Base-by-base conservation (phyloP, 208 protist species). In the Blechomonas ayalai region DNA sequence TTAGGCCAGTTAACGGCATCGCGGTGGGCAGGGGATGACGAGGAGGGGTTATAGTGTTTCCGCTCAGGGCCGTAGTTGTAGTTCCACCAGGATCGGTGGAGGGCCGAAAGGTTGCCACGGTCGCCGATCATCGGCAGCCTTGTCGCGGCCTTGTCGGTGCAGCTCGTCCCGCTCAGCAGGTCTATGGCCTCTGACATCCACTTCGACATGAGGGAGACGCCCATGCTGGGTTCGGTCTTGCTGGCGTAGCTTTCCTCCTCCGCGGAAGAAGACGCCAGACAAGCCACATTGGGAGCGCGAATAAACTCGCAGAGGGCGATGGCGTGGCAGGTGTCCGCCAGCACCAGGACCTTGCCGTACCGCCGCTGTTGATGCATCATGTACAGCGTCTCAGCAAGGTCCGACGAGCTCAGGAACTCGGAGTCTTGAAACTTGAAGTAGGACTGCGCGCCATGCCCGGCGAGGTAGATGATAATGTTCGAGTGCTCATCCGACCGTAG, bases 401-500 rank as follows among this genome's bases (percentile, higher is more conserved):
- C 90, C 1, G 51, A 45, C 13, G 72, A 78, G 48, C 62, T 76
- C 36, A 98, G 48, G 57, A 97, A 96, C 59, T 96, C 90, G 3
- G 65, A 62, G 50, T 97, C 95, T 52, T 98, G 95, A 58, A 98
- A 98, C 62, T 99, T 99, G 34, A 99, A 85, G 66, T 97, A 98
- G 27, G 92, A 73, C 45, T 97, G 82, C 18, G 96, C 97, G 20
- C 90, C 95, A 57, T 99, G 97, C 6, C 97, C 97, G 22, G 92
- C 59, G 34, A 98, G 53, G 75, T 97, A 99, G 25, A 99, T 78
- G n/a, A 99, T 51, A 12, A 99, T 85, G 59, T 98, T 98, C 24
- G 87, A 96, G 37, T 89, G 72, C 10, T 85, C 78, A 62, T 98
- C 95, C 0, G 92, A 95, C 7, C 88, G 46, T 3, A 99, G 73